Conservation (phyloP, 1,284 basidiomycete genomes). For the Ceratorhiza oryzae-sativae region DNA sequence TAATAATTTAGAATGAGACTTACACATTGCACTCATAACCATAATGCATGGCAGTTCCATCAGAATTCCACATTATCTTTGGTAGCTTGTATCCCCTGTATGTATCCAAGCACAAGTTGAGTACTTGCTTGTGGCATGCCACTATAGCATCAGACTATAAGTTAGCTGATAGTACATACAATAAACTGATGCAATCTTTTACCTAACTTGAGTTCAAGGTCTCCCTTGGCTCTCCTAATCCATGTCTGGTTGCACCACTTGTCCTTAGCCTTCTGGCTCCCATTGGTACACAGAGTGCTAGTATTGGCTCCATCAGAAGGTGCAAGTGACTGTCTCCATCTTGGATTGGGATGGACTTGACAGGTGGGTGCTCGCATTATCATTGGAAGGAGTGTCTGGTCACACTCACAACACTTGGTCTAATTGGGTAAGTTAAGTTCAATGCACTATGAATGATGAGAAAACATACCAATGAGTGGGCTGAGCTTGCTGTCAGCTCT, state of each 20-base stretch:
- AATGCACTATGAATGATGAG: not conserved
- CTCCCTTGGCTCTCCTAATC: too few species aligned
- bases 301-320: not conserved
- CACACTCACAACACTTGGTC: not conserved
- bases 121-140: not conserved
- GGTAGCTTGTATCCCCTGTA: not conserved
- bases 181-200: not conserved
- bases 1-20: not conserved
- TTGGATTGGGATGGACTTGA: not conserved
- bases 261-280: too few species aligned
- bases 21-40: not conserved
- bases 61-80: not conserved
- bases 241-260: too few species aligned
- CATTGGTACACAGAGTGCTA: not conserved
- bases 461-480: not conserved
- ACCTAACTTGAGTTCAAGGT: not conserved
- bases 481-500: not conserved
- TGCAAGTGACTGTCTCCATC: not conserved
- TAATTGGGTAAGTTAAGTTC: not conserved
- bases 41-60: not conserved
- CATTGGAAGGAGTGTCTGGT: not conserved
- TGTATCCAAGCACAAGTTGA: not conserved
- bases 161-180: not conserved
- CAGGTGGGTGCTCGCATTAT: not conserved
- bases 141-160: not conserved